These are phyloP conservation scores for Colletotrichum spinosum DNA, from an alignment of 2,329 filamentous ascomycete genomes.

Conservation along the genomic window DNA sequence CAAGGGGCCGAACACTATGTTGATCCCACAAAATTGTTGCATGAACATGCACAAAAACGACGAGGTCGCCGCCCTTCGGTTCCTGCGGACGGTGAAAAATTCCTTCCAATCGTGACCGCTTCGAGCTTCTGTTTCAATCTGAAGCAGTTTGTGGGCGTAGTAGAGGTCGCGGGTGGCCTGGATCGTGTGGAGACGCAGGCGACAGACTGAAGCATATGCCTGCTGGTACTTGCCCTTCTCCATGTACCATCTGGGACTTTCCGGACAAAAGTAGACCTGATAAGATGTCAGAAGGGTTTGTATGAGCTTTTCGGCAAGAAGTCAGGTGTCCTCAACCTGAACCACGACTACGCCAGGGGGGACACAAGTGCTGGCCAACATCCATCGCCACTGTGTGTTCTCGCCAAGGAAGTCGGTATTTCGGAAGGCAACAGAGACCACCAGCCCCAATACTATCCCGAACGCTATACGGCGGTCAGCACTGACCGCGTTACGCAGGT, in stretches of 20 bases:
- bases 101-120: conserved; percentile 48
- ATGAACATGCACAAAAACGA: conserved; percentile 53
- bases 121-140: conserved; percentile 45
- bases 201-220: conserved; percentile 57
- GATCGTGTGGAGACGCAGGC: conserved; percentile 59
- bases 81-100: conserved; percentile 51
- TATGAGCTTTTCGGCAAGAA: background rate
- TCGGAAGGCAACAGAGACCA: conserved; percentile 48
- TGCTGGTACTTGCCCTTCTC: conserved; percentile 58
- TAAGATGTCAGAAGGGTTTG: background rate
- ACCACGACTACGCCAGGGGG: conserved; percentile 63
- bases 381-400: conserved; percentile 48
- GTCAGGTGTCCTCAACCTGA: conserved; percentile 40
- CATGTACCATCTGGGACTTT: conserved; percentile 66
- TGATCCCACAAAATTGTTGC: conserved; percentile 56
- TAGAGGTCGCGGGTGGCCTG: conserved; percentile 64
- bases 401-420: conserved; percentile 47
- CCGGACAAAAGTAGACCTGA: conserved; percentile 63
- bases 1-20: conserved; percentile 50
- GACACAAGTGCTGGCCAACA: conserved; percentile 64
- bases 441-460: conserved; percentile 54
- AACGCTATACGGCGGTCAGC: conserved; percentile 44
- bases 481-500: conserved; percentile 37
- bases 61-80: conserved; percentile 50
- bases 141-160: conserved; percentile 56